Evolutionary conservation across 192 early-diverging fungal genomes (phyloP).

Genomic region (Linnemannia hyalina): DNA sequence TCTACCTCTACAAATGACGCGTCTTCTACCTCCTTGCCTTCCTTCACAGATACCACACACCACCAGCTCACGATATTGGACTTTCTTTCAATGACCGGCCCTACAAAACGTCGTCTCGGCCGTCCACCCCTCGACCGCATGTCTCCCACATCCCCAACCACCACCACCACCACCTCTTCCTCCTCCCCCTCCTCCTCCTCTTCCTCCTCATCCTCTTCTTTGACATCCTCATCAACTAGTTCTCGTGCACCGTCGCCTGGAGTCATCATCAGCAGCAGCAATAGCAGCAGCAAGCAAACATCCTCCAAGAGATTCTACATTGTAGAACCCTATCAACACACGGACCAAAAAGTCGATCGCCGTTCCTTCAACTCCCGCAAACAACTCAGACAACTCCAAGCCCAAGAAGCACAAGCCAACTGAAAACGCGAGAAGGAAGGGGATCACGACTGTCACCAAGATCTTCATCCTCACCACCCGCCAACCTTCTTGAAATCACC

Average conservation of each 20-base stretch:
- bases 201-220: neutral
- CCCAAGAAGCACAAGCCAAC: neutral
- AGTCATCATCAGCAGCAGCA: neutral
- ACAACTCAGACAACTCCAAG: conserved; percentile 25
- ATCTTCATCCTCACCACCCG: no score
- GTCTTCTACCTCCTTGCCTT: neutral
- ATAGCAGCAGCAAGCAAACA: neutral
- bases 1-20: no score
- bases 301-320: conserved; percentile 17
- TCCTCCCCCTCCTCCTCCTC: neutral
- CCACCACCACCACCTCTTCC: neutral
- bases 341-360: conserved; percentile 24
- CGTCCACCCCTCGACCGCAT: neutral
- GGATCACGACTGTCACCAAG: no score
- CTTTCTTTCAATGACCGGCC: no score
- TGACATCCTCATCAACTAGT: neutral
- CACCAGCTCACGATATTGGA: neutral
- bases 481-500: no score
- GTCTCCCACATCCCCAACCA: neutral
- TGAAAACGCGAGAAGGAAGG: no score
- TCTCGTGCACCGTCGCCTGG: neutral
- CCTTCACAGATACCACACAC: neutral
- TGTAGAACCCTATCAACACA: conserved; percentile 23
- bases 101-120: neutral
- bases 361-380: conserved; percentile 34